These are phyloP conservation scores for Fonsecaea monophora DNA, from an alignment of 2,329 filamentous ascomycete species.

Conservation along the genomic window DNA sequence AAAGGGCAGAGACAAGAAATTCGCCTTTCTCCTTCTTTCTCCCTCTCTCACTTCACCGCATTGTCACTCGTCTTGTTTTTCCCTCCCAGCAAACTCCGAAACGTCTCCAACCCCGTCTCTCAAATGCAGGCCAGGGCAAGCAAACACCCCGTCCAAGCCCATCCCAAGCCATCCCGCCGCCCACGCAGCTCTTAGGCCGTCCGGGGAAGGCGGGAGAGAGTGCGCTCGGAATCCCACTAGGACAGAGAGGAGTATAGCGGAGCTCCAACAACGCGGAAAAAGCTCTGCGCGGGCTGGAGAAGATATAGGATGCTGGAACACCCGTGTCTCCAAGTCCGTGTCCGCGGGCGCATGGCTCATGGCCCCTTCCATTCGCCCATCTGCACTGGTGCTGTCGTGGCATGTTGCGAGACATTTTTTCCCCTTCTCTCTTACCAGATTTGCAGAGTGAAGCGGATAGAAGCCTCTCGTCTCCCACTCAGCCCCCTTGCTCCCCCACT, in stretches of 20 bases:
- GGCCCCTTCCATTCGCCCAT: background rate
- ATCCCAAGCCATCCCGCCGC: constrained; percentile 11
- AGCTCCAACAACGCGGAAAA: constrained; percentile 16
- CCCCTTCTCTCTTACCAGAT: background rate
- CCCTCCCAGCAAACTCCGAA: constrained; percentile 10
- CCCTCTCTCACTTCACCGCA: constrained; percentile 8
- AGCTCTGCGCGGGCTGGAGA: constrained; percentile 11
- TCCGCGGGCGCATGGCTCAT: background rate
- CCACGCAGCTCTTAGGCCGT: constrained; percentile 17
- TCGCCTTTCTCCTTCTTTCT: background rate
- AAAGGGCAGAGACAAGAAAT: background rate
- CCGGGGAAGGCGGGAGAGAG: constrained; percentile 25
- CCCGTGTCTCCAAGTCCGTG: constrained; percentile 1
- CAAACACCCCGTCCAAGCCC: background rate
- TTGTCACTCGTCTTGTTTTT: constrained; percentile 7
- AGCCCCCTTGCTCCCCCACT: constrained; percentile 9
- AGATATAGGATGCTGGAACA: constrained; percentile 16
- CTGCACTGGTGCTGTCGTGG: background rate
- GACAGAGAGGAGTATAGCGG: constrained; percentile 6
- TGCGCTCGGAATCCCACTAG: constrained; percentile 17
- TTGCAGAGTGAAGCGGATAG: constrained; percentile 19
- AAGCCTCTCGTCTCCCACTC: constrained; percentile 7
- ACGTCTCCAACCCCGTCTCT: constrained; percentile 9
- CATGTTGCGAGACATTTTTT: background rate
- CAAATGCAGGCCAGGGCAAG: constrained; percentile 12